Percentiles rank a stretch among this genome's conserved stretches.
phyloP scores from a whole-genome alignment of 495 filamentous ascomycete genomes.

The Talaromyces thailandensis region DNA sequence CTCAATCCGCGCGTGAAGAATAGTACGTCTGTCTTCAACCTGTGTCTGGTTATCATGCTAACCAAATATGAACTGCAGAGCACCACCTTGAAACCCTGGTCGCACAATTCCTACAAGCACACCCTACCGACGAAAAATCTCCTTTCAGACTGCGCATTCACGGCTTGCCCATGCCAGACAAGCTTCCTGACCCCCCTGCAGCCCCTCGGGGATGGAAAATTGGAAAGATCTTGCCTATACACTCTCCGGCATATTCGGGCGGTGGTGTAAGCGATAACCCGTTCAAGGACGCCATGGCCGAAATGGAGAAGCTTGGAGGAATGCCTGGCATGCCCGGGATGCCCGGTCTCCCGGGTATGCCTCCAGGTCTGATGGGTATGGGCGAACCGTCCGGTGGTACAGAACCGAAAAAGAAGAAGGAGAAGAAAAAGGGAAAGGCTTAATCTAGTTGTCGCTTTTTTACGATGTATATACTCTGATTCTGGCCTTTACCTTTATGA shows the following conservation, averaged over 20 bases:
- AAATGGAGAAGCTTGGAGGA: conserved; percentile 63
- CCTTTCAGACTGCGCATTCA: conserved; percentile 58
- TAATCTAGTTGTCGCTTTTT: conserved; percentile 12
- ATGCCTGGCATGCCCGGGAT: conserved; percentile 41
- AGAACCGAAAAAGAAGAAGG: conserved; percentile 39
- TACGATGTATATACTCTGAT: conserved; percentile 9
- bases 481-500: neutral
- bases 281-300: conserved; percentile 94
- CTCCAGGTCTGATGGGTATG: conserved; percentile 23
- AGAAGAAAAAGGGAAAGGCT: conserved; percentile 42
- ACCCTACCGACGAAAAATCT: conserved; percentile 66
- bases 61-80: conserved; percentile 35
- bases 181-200: conserved; percentile 59
- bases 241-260: conserved; percentile 80
- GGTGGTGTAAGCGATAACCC: conserved; percentile 95
- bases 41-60: conserved; percentile 6
- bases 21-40: conserved; percentile 40
- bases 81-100: conserved; percentile 79
- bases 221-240: conserved; percentile 69
- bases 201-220: conserved; percentile 93
- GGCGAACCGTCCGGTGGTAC: conserved; percentile 27
- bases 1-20: conserved; percentile 57
- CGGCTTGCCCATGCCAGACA: conserved; percentile 54
- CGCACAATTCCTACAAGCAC: conserved; percentile 57
- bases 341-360: conserved; percentile 33